A percentile compares a stretch with the other conserved stretches of the same genome.
Evolutionary conservation across 257 asterid genomes (phyloP).

Genomic region (Dorcoceras hygrometricum): DNA sequence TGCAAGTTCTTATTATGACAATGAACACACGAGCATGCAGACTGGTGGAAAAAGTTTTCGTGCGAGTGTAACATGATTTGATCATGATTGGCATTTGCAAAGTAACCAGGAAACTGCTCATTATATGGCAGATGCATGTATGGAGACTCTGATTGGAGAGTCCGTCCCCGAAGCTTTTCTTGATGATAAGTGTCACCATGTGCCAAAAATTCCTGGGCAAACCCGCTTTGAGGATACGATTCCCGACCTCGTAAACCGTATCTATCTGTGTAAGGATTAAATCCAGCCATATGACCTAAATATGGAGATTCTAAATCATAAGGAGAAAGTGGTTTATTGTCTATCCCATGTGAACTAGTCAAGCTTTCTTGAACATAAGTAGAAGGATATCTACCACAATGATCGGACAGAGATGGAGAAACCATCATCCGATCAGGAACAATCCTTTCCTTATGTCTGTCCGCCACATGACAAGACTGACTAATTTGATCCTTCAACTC

Average conservation of each 20-base stretch:
- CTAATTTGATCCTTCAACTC: constrained; percentile 71
- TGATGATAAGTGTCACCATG: constrained; percentile 40
- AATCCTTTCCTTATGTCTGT: constrained; percentile 48
- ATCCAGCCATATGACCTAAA: constrained; percentile 34
- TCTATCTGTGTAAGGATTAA: constrained; percentile 39
- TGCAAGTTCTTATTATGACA: constrained; percentile 58
- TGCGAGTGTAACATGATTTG: constrained; percentile 55
- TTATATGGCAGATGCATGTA: constrained; percentile 43
- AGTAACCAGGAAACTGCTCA: constrained; percentile 48
- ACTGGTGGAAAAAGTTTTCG: constrained; percentile 66
- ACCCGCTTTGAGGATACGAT: constrained; percentile 43
- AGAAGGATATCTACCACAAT: constrained; percentile 41
- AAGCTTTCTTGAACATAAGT: constrained; percentile 42
- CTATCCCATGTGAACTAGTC: constrained; percentile 35
- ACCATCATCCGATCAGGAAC: constrained; percentile 31
- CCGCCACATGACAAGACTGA: constrained; percentile 54
- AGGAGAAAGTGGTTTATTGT: constrained; percentile 36
- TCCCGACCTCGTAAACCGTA: constrained; percentile 42
- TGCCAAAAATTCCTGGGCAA: constrained; percentile 39
- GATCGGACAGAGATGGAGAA: constrained; percentile 41
- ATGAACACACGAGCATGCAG: constrained; percentile 78
- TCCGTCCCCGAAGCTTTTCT: constrained; percentile 47
- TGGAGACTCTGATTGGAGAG: constrained; percentile 41
- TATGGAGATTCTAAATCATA: constrained; percentile 43
- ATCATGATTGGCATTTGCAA: constrained; percentile 45